Conservation (phyloP, 164 flowering plant species). For the Sextonia rubra region DNA sequence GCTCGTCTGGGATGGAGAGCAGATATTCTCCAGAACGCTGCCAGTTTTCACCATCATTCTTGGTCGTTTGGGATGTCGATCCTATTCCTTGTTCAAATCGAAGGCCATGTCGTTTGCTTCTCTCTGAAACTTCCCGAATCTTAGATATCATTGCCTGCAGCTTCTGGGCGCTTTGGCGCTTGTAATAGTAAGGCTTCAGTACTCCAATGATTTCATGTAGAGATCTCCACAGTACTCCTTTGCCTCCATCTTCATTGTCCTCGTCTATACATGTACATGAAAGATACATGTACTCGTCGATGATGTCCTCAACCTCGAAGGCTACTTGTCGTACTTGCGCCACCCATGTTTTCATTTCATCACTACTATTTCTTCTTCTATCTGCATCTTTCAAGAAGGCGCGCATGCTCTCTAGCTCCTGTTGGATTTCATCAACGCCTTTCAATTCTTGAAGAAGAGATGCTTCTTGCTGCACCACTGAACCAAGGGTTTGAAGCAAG, state of each 20-base stretch:
- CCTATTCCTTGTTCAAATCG: slow-evolving; percentile 7
- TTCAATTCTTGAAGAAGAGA: too few relatives aligned
- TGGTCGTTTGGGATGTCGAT: background rate
- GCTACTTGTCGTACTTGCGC: slow-evolving; percentile 2
- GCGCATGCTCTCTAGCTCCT: background rate
- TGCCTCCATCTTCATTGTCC: background rate
- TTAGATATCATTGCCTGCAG: slow-evolving; percentile 33
- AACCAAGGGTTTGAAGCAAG: too few relatives aligned
- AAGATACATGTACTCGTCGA: slow-evolving; percentile 4
- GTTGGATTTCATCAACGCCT: background rate
- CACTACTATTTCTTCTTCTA: background rate
- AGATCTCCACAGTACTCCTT: background rate
- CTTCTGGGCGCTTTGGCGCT: slow-evolving; percentile 22
- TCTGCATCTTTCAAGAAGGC: slow-evolving; percentile 6
- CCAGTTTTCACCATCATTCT: background rate
- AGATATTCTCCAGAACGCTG: slow-evolving; percentile 26
- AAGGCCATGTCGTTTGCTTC: background rate
- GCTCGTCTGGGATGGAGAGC: slow-evolving; percentile 30
- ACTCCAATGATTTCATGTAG: slow-evolving; percentile 9
- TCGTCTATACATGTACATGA: background rate
- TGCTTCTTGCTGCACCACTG: too few relatives aligned
- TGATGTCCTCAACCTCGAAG: slow-evolving; percentile 6
- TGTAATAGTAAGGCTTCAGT: slow-evolving; percentile 17
- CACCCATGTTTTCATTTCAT: slow-evolving; percentile 3
- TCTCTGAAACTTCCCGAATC: slow-evolving; percentile 11